Base-by-base conservation (phyloP, 2,329 filamentous ascomycete species). In the Neospermospora avenae region DNA sequence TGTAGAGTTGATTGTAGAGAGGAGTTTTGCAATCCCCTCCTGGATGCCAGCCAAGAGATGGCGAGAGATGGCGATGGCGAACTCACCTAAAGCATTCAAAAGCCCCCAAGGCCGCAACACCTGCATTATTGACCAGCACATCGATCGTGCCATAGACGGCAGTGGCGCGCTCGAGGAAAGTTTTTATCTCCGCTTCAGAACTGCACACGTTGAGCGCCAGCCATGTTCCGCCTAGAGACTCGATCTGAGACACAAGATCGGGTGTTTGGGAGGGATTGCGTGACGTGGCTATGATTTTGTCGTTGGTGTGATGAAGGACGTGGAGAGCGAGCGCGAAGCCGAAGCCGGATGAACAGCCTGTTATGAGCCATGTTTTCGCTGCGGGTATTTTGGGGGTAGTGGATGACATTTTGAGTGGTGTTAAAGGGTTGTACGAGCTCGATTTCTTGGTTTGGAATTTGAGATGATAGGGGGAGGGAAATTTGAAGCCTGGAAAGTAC, bases 201-300 rank as follows among this genome's bases (percentile, higher is more conserved):
- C 39, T 22, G 3, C 37, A 44, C 1, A 67, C 55, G 52, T 71
- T 69, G 22, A 72, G 63, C 2, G 63, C 46, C 1, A 68, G 54
- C 67, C 67, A 71, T 25, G 63, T 63, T 4, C 69, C 69, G 16
- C 70, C 69, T 20, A 62, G 54, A 8, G 49, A 51, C 34, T 67
- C 59, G 22, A 72, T 53, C 59, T 72, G 60, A 2, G 62, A 52
- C 3, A 69, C 69, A 6, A 71, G 55, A 2, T 64, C 60, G 25
- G 68, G 66, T 14, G 11, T 52, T n/a, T 55, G 37, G 20, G 42
- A 24, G n/a, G n/a, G 41, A 11, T 25, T 35, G 28, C 80, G 78
- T 4, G 77, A 74, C 10, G 77, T 75, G 20, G 78, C 80, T 56
- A 83, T 76, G 59, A 81, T 79, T 44, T 69, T 73, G 66, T 82